phyloP scores from a whole-genome alignment of 139 green algal genomes.

The Tetradesmus lagerheimii region DNA sequence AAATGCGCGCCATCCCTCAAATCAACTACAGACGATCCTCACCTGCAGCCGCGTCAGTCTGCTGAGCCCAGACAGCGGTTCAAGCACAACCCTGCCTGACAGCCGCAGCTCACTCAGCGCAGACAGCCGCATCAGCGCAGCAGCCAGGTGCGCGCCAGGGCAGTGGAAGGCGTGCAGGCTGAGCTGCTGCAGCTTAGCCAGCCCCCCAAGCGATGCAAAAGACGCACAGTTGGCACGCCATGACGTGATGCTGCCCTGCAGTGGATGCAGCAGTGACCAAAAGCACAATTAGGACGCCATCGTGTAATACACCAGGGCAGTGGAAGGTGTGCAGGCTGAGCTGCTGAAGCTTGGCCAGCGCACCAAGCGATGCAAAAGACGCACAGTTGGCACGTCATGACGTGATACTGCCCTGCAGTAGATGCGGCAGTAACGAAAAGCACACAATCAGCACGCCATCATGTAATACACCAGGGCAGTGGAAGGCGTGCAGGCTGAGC shows the following conservation, averaged over 20 bases:
- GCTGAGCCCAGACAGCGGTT: neutral
- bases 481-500: slow-evolving; percentile 34
- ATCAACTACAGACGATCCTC: too few relatives aligned
- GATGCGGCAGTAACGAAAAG: too few relatives aligned
- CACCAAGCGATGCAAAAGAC: neutral
- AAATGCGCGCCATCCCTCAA: neutral
- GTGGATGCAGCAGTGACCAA: too few relatives aligned
- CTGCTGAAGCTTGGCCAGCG: neutral
- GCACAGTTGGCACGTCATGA: slow-evolving; percentile 24
- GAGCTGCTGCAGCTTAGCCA: neutral
- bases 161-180: slow-evolving; percentile 36
- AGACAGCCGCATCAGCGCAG: neutral
- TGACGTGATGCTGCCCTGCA: slow-evolving; percentile 32
- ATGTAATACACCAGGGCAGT: too few relatives aligned
- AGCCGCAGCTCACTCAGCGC: slow-evolving; percentile 20
- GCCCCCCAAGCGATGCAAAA: neutral
- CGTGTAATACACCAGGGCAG: too few relatives aligned
- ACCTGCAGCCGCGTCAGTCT: neutral
- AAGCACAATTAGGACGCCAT: too few relatives aligned
- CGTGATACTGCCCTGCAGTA: slow-evolving; percentile 28
- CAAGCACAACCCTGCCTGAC: slow-evolving; percentile 28
- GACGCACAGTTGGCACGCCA: slow-evolving; percentile 30
- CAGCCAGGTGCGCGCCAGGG: slow-evolving; percentile 12
- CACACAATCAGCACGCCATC: too few relatives aligned
- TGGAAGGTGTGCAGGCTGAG: slow-evolving; percentile 29